Conservation (phyloP, 495 filamentous ascomycete species). For the Talaromyces borbonicus region DNA sequence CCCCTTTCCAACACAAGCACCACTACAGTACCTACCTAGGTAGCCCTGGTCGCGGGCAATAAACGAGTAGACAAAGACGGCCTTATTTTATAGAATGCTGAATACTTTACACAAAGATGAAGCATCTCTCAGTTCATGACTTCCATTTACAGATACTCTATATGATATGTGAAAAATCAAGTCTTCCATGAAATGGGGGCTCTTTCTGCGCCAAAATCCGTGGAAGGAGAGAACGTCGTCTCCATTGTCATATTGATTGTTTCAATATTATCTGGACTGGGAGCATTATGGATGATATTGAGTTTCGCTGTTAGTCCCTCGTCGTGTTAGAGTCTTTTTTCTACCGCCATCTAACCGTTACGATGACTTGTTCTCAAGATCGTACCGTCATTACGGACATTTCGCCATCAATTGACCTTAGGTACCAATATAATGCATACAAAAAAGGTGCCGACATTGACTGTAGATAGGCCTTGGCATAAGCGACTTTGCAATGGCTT, state of each 20-base stretch:
- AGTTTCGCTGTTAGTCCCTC: neutral
- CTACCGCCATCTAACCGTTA: neutral
- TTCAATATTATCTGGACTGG: constrained; percentile 2
- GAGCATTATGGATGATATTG: constrained; percentile 3
- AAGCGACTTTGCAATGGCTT: constrained; percentile 3
- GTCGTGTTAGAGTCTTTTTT: neutral
- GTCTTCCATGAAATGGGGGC: no score
- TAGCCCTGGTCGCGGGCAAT: no score
- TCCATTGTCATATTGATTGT: constrained; percentile 5
- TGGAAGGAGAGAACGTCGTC: neutral
- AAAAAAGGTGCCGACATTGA: no score
- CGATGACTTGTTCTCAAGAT: neutral
- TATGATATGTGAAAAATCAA: no score
- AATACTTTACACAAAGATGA: no score
- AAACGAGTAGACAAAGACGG: no score
- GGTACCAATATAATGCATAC: no score
- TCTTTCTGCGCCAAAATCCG: neutral
- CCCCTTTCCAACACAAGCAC: no score
- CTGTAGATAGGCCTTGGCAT: neutral
- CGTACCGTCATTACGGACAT: constrained; percentile 1
- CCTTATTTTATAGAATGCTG: no score
- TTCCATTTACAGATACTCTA: neutral
- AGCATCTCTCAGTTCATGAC: no score
- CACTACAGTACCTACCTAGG: no score
- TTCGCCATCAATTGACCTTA: constrained; percentile 2